Conservation (phyloP, 1,139 yeast genomes). For the Scheffersomyces segobiensis region DNA sequence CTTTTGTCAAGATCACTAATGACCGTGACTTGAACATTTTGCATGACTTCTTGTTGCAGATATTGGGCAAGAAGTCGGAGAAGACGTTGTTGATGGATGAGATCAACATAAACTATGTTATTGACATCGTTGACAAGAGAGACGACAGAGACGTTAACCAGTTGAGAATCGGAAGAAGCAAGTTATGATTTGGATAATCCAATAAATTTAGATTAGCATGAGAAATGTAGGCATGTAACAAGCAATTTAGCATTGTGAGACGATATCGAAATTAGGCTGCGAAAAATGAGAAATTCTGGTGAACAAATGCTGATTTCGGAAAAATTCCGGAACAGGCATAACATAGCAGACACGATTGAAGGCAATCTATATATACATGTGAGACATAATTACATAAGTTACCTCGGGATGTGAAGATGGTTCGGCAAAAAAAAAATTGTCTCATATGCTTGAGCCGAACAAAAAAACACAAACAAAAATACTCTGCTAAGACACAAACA, state of each 20-base stretch:
- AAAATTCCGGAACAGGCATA: too few species aligned
- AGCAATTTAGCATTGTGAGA: not conserved
- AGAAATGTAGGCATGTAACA: not conserved
- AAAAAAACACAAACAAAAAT: not conserved
- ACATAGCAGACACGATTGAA: too few species aligned
- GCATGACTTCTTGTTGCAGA: slow-evolving; percentile 25
- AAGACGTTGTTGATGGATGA: slow-evolving; percentile 14
- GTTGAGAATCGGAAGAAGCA: not conserved
- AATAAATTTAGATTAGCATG: not conserved
- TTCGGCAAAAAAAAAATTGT: not conserved
- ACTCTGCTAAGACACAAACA: not conserved
- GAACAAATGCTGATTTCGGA: too few species aligned
- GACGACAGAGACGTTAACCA: not conserved
- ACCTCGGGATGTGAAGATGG: not conserved
- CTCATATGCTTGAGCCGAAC: not conserved
- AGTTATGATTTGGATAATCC: not conserved
- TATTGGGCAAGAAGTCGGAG: slow-evolving; percentile 15
- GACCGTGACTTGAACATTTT: slow-evolving; percentile 31
- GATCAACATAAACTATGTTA: slow-evolving; percentile 32
- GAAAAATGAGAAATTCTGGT: too few species aligned
- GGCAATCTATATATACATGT: not conserved
- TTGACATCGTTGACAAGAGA: slow-evolving; percentile 41
- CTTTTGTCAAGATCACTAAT: slow-evolving; percentile 37
- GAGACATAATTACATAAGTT: not conserved
- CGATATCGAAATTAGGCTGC: too few species aligned